Evolutionary conservation across 495 filamentous ascomycete species (phyloP), one percentile per base, ranked within the genome.

Genomic region (Ascodesmis nigricans): DNA sequence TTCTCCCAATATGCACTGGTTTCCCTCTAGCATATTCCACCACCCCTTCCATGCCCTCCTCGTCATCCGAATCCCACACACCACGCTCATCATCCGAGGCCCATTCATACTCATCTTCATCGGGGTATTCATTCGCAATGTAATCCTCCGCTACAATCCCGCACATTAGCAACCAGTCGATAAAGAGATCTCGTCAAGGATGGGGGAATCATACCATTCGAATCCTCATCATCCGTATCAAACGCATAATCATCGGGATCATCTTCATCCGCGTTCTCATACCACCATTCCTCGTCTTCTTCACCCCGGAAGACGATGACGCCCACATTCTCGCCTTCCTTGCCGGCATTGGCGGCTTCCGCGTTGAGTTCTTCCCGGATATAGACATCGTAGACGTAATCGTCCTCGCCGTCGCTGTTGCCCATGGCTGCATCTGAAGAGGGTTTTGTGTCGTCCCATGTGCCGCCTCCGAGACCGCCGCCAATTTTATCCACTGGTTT

Each of bases 271-370:
- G 31, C 38, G 3, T 48, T 48, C 31, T 51, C 47, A 20, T 51
- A 52, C 43, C 48, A 52, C 48, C 48, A 52, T 21, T 48, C 48
- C 15, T 52, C 48, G 25, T 52, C 48, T 9, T 52, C 48, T n/a
- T 36, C 41, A 6, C 42, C 48, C 6, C 48, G 14, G 18, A 51
- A 53, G 10, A 51, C 34, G 32, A 52, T 43, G 5, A 51, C 27
- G 6, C 48, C 48, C 7, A 47, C 51, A n/a, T 47, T 33, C 9
- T 41, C 45, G 13, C 35, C 44, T 13, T 50, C 45, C 16, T 35
- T 42, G 24, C 32, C 38, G 8, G 6, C 20, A 21, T 25, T 26
- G 7, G 8, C 33, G 2, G 9, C 11, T 23, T 31, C 36, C 4
- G 31, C 44, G 4, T 40, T 31, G 11, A 51, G 18, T 16, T 51